Base-by-base conservation (phyloP, 768 basidiomycete species). In the Termitomyces sp. region DNA sequence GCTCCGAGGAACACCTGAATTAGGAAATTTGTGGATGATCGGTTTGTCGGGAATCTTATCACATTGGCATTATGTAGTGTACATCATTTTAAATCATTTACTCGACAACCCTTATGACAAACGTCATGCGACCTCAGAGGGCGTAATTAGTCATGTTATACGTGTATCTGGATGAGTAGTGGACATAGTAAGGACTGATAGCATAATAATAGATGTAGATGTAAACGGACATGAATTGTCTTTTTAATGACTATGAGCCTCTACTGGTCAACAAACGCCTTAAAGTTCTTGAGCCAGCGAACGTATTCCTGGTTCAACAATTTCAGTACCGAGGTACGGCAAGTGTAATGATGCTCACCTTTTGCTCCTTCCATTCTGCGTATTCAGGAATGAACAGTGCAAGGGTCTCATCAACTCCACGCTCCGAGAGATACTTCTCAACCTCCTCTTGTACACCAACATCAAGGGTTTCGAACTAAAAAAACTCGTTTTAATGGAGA, bases 371-470 rank as follows among this genome's bases (percentile, higher is more conserved):
- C 77, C 79, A 77, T 68, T 91, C 88, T 14, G 89, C 87, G 68
- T 93, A 93, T 61, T 95, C 89, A 18, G 91, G 90, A 59, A 98
- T 85, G 78, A 97, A 95, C 64, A 85, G 70, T 0, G 95, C 96
- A 44, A 95, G 77, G 37, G 68, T 74, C 66, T 92, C 89, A 70
- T 93, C 85, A 65, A 99, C 81, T 8, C 94, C 95, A 54, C 96
- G 88, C 77, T 98, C 95, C 62, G 85, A 82, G 56, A 99, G 74
- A 82, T 81, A 98, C 68, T 83, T 82, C 68, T 96, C 93, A 69
- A 98, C 94, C 71, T 93, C 90, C 63, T 94, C 89, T 73, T 98
- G 96, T 18, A 99, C 85, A 1, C 74, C 69, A 43, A 87, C 80
- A 68, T 98, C 96, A 44, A 98, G 86, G 48, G 93, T 90, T 58